These are phyloP conservation scores for Beauveria scarabaeidicola DNA, from an alignment of 2,329 filamentous ascomycete genomes.

Conservation along the genomic window DNA sequence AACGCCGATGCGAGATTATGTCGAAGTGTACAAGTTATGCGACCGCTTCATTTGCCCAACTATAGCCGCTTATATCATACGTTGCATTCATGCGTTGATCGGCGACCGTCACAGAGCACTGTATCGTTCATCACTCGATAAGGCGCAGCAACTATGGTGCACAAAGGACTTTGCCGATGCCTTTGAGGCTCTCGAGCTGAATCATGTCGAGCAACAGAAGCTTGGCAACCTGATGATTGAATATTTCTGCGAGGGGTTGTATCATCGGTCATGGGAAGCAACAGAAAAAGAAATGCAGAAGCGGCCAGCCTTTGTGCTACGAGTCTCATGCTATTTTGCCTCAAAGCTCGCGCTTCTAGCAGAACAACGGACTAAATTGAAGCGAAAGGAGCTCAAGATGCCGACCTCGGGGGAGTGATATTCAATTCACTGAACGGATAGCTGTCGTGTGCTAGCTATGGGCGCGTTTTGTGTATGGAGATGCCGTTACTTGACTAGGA, in stretches of 20 bases:
- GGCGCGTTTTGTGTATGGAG: background rate
- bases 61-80: conserved; percentile 23
- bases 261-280: conserved; percentile 20
- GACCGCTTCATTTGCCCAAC: conserved; percentile 25
- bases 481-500: background rate
- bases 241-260: conserved; percentile 26
- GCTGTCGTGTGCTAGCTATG: background rate
- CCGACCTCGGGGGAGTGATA: background rate
- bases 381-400: conserved; percentile 21
- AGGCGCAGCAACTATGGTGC: conserved; percentile 21
- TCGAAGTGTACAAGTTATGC: conserved; percentile 30
- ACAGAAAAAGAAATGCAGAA: conserved; percentile 19
- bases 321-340: conserved; percentile 25
- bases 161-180: conserved; percentile 28
- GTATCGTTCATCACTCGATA: conserved; percentile 20
- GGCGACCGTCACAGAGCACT: conserved; percentile 25
- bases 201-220: conserved; percentile 17
- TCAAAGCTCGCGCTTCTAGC: conserved; percentile 20
- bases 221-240: conserved; percentile 20
- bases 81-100: conserved; percentile 23
- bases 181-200: conserved; percentile 23
- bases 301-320: conserved; percentile 22
- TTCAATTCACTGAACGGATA: background rate
- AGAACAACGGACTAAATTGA: conserved; percentile 17
- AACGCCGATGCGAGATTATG: conserved; percentile 23